These are phyloP conservation scores for Russula vinacea DNA, from an alignment of 768 basidiomycete species.

Conservation along the genomic window DNA sequence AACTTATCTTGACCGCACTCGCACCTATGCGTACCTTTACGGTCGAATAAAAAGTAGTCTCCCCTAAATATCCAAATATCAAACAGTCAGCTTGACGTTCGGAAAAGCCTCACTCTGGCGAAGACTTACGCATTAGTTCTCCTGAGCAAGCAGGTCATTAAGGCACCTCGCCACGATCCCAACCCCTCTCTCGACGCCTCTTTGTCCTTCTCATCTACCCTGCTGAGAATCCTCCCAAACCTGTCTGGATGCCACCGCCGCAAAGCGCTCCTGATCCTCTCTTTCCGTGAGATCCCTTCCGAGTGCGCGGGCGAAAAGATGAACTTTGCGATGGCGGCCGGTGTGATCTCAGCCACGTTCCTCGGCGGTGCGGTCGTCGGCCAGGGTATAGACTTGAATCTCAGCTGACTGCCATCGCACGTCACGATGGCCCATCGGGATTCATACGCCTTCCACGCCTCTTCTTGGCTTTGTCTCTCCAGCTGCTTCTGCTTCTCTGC, in stretches of 20 bases:
- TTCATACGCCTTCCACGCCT: conserved; percentile 67
- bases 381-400: conserved; percentile 71
- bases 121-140: conserved; percentile 12
- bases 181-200: conserved; percentile 56
- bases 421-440: conserved; percentile 54
- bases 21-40: background rate
- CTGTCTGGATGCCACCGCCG: conserved; percentile 82
- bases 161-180: conserved; percentile 57
- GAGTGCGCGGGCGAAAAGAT: conserved; percentile 67
- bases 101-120: background rate
- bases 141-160: conserved; percentile 28
- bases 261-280: conserved; percentile 62
- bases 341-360: conserved; percentile 49
- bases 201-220: conserved; percentile 53
- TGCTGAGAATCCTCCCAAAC: conserved; percentile 54
- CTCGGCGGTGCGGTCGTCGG: conserved; percentile 49
- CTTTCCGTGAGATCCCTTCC: conserved; percentile 52
- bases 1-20: background rate
- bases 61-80: background rate
- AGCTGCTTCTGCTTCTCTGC: conserved; percentile 37
- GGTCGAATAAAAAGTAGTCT: background rate
- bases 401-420: conserved; percentile 42
- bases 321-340: conserved; percentile 55
- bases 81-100: background rate
- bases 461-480: conserved; percentile 44